These are phyloP conservation scores for Thelephora aurantiotincta DNA, from an alignment of 768 basidiomycete genomes.

Conservation along the genomic window DNA sequence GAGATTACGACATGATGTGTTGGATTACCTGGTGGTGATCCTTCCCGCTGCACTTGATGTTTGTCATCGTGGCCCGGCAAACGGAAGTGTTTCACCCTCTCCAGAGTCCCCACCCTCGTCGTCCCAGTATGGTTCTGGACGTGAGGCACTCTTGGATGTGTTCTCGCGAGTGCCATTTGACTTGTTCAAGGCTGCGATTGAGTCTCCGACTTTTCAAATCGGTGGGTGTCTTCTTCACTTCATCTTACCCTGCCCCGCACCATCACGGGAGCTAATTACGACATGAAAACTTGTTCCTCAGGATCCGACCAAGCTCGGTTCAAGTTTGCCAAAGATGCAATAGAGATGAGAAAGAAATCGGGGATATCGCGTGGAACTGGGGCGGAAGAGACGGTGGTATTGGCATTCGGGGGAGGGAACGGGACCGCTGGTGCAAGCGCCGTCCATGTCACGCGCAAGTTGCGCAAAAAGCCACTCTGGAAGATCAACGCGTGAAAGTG, in stretches of 20 bases:
- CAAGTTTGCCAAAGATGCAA: constrained; percentile 84
- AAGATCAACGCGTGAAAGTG: constrained; percentile 21
- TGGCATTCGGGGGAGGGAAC: constrained; percentile 58
- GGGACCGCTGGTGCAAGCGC: constrained; percentile 52
- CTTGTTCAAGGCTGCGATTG: constrained; percentile 71
- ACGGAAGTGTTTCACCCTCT: constrained; percentile 20
- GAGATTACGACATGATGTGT: constrained; percentile 59
- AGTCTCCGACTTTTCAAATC: constrained; percentile 68
- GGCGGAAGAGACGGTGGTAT: constrained; percentile 81
- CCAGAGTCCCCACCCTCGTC: constrained; percentile 20
- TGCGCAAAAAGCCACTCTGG: constrained; percentile 37
- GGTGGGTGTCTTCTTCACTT: constrained; percentile 28
- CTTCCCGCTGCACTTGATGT: constrained; percentile 56
- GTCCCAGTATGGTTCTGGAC: constrained; percentile 19
- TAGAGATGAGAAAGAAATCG: constrained; percentile 61
- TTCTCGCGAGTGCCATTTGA: constrained; percentile 79
- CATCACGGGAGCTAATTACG: not conserved
- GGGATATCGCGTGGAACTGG: constrained; percentile 57
- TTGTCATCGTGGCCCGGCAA: constrained; percentile 15
- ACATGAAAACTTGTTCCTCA: constrained; percentile 13
- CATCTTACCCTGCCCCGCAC: too few relatives aligned
- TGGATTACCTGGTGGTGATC: constrained; percentile 62
- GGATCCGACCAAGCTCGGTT: constrained; percentile 80
- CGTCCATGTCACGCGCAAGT: constrained; percentile 80
- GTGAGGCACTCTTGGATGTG: constrained; percentile 59